Evolutionary conservation across 345 rosid species (phyloP), one percentile per base, ranked within the genome.

Genomic region (Anacardium occidentale): DNA sequence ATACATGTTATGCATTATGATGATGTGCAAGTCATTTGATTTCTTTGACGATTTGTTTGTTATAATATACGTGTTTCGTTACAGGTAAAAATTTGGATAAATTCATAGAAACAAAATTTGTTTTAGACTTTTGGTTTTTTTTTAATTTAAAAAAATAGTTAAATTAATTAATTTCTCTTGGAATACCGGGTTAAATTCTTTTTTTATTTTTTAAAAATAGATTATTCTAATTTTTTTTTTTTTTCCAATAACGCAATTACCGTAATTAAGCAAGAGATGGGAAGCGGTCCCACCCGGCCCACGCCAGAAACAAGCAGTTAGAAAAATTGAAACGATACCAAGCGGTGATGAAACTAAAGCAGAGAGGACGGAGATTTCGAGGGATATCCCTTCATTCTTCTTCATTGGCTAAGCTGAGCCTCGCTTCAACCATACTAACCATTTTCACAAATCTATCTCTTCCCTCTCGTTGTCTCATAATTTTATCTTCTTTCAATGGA

Each of bases 401-500:
- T 58, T 65, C 69, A 17, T 65, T 34, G 26, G 22, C 57, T 10
- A 22, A 45, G 20, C 20, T 8, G 15, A 64, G 66, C 70, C 25
- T 0, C 68, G 26, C 47, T 64, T 55, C 68, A 55, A 54, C 63
- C 68, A 3, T n/a, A 20, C 47, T 5, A 18, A 48, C 4, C 8
- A 44, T 21, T 42, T 40, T 63, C 22, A 9, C 5, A 22, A 21
- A 2, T 1, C 68, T 44, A 9, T 34, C 67, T 52, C 63, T 18
- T 26, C 25, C 14, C n/a, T 55, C 44, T 8, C 8, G 5, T 8
- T 25, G 14, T 69, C 0, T 8, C 22, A 56, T 54, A 9, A 59
- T 42, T 13, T 52, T 69, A 34, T 17, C 0, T 24, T 69, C 74
- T 62, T 69, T 54, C 90, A 44, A 92, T 94, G 98, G 98, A 83